Conservation (phyloP, 139 green algal genomes). For the Micractinium conductrix region DNA sequence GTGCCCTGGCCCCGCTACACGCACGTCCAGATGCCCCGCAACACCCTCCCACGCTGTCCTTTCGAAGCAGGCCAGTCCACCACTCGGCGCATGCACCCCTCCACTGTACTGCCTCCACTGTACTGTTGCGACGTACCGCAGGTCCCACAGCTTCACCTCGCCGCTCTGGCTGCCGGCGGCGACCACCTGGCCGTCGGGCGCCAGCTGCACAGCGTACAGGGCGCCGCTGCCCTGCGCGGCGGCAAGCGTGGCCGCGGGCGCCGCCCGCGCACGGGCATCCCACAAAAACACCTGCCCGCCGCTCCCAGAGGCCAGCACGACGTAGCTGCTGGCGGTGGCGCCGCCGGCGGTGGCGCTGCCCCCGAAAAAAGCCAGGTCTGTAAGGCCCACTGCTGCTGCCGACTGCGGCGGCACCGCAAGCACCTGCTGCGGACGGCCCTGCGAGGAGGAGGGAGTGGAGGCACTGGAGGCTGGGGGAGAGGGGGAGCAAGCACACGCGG, state of each 20-base stretch:
- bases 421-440: constrained; percentile 17
- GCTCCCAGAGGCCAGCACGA: not conserved
- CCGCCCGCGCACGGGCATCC: constrained; percentile 9
- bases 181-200: constrained; percentile 21
- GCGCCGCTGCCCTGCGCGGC: not conserved
- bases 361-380: constrained; percentile 23
- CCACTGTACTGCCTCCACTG: too few relatives aligned
- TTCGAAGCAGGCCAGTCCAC: too few relatives aligned
- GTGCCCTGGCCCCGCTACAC: too few relatives aligned
- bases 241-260: not conserved
- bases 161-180: constrained; percentile 33
- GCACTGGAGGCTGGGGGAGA: not conserved
- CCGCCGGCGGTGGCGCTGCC: not conserved
- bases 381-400: constrained; percentile 26
- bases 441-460: not conserved
- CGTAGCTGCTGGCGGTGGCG: not conserved
- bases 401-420: not conserved
- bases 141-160: constrained; percentile 43
- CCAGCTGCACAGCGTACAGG: not conserved
- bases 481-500: not conserved
- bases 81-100: too few relatives aligned
- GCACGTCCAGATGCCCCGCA: too few relatives aligned
- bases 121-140: constrained; percentile 23
- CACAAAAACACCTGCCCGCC: constrained; percentile 38
- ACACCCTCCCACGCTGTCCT: too few relatives aligned